Evolutionary conservation across 179 eudicot genomes (phyloP).

Genomic region (Kewa caespitosa): DNA sequence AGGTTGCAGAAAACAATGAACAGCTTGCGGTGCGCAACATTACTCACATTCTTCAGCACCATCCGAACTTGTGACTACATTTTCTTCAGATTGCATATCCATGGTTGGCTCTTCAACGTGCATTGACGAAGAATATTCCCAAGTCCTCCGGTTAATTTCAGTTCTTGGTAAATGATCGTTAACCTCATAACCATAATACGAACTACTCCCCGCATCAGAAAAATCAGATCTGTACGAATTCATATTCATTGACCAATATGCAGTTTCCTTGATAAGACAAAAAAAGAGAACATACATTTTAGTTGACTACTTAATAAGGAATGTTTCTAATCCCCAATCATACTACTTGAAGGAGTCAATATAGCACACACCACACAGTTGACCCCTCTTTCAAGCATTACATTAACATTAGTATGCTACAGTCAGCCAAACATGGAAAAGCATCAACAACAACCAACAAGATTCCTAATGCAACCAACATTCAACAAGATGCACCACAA

Average conservation of each 20-base stretch:
- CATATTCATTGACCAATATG: conserved; percentile 67
- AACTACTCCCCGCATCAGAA: conserved; percentile 45
- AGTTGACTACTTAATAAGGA: conserved; percentile 12
- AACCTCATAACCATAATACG: conserved; percentile 49
- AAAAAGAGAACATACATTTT: conserved; percentile 10
- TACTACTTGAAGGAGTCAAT: conserved; percentile 14
- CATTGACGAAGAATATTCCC: conserved; percentile 60
- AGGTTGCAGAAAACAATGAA: conserved; percentile 2
- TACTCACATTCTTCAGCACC: conserved; percentile 65
- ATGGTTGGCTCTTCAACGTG: conserved; percentile 46
- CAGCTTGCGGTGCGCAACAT: neutral
- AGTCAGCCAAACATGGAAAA: neutral
- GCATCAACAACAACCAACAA: neutral
- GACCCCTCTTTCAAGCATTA: neutral
- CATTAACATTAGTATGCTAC: neutral
- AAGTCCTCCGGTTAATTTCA: conserved; percentile 52
- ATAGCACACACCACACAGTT: neutral
- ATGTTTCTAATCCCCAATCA: neutral
- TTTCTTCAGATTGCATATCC: conserved; percentile 43
- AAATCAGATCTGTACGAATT: conserved; percentile 50
- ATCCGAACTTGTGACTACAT: conserved; percentile 36
- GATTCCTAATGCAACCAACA: conserved; percentile 2
- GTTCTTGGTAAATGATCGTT: conserved; percentile 44
- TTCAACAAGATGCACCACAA: neutral
- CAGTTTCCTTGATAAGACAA: conserved; percentile 42